Evolutionary conservation across 768 basidiomycete species (phyloP).

Genomic region (Russula sp.): DNA sequence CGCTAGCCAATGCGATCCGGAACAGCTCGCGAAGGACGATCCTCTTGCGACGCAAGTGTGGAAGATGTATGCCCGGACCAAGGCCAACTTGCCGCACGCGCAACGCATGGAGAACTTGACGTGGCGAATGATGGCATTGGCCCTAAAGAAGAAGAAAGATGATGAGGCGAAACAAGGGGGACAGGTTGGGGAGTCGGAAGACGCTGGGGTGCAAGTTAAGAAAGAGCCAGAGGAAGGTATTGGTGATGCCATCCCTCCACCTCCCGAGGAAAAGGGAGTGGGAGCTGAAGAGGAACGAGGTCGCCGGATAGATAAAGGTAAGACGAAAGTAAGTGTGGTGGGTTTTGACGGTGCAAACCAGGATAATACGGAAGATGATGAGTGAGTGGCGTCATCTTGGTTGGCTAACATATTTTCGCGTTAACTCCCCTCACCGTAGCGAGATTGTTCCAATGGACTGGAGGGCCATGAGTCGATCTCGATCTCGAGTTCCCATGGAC

Average conservation of each 20-base stretch:
- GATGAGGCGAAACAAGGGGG: slow-evolving; percentile 42
- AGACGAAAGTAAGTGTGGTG: slow-evolving; percentile 66
- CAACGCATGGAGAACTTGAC: slow-evolving; percentile 97
- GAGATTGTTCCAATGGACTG: slow-evolving; percentile 78
- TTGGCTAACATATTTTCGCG: slow-evolving; percentile 20
- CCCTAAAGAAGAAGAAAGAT: slow-evolving; percentile 81
- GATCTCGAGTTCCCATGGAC: slow-evolving; percentile 88
- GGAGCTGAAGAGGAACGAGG: slow-evolving; percentile 49
- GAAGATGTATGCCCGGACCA: slow-evolving; percentile 91
- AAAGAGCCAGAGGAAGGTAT: slow-evolving; percentile 24
- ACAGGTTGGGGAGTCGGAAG: slow-evolving; percentile 16
- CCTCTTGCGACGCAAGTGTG: slow-evolving; percentile 94
- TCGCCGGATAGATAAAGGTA: slow-evolving; percentile 73
- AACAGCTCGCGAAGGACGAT: slow-evolving; percentile 70
- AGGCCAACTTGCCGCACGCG: slow-evolving; percentile 83
- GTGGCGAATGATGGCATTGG: slow-evolving; percentile 98
- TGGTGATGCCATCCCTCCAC: slow-evolving; percentile 13
- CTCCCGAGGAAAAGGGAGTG: slow-evolving; percentile 18
- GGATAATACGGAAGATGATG: slow-evolving; percentile 63
- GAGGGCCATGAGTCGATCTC: slow-evolving; percentile 84
- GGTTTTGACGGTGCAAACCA: slow-evolving; percentile 75
- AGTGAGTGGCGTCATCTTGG: slow-evolving; percentile 45
- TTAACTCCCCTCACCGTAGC: slow-evolving; percentile 31
- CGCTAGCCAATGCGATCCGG: slow-evolving; percentile 40
- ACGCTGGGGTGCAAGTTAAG: slow-evolving; percentile 20